Evolutionary conservation across 202 grass and related monocot genomes (phyloP).

Genomic region (Miscanthus sacchariflorus): DNA sequence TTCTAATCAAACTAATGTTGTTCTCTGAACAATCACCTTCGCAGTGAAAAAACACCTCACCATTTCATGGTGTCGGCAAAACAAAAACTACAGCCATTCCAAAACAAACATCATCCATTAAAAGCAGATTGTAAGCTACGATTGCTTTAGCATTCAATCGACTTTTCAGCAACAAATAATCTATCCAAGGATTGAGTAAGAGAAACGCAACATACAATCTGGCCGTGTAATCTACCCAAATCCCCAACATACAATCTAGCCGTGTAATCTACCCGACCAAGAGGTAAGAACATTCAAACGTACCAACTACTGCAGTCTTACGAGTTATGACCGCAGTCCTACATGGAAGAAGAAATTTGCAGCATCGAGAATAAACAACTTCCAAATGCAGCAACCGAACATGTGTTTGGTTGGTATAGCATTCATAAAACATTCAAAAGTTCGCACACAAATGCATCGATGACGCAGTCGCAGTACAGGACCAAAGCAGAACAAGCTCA

Average conservation of each 20-base stretch:
- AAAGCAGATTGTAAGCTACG: background rate
- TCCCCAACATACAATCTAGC: slow-evolving; percentile 7
- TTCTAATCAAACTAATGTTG: background rate
- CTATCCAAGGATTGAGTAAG: background rate
- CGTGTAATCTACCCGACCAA: background rate
- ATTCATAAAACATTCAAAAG: background rate
- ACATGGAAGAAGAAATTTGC: background rate
- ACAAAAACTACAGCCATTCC: background rate
- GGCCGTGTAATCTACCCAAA: background rate
- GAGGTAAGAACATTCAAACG: background rate
- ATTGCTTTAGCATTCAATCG: background rate
- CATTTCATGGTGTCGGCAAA: slow-evolving; percentile 3
- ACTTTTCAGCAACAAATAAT: background rate
- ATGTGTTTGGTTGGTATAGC: background rate
- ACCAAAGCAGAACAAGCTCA: background rate
- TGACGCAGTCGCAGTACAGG: background rate
- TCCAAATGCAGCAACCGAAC: background rate
- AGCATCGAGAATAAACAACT: background rate
- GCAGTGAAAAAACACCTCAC: background rate
- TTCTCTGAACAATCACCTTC: slow-evolving; percentile 11
- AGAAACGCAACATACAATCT: background rate
- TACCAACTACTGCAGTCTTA: too few species aligned
- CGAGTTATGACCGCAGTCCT: background rate
- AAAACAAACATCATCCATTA: slow-evolving; percentile 1
- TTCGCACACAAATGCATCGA: background rate